Percentiles rank a stretch among this genome's conserved stretches.
Conservation (phyloP, 208 protist species). For the Kentomonas sorsogonicus region DNA sequence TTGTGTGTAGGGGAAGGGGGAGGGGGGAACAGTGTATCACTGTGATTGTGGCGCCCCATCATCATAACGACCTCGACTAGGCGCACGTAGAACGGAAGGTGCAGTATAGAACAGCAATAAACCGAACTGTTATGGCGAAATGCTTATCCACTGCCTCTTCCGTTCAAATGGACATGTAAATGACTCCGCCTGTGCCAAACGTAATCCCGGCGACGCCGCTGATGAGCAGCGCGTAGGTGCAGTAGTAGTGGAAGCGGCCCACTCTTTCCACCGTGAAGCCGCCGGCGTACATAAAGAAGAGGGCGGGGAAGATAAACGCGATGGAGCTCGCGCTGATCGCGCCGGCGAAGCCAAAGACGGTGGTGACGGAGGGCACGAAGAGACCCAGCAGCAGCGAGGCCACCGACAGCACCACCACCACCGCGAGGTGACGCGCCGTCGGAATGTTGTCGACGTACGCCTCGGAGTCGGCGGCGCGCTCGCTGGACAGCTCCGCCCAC, state of each 20-base stretch:
- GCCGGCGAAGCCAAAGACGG: slow-evolving; percentile 66
- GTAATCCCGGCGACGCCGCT: slow-evolving; percentile 39
- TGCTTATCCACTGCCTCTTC: neutral
- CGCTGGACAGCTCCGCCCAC: too few species aligned
- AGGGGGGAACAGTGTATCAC: neutral
- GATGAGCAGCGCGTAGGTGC: slow-evolving; percentile 33
- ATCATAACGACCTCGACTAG: neutral
- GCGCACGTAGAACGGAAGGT: too few species aligned
- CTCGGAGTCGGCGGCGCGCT: too few species aligned
- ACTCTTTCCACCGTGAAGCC: slow-evolving; percentile 31
- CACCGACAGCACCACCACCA: slow-evolving; percentile 30
- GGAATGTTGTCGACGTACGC: slow-evolving; percentile 32
- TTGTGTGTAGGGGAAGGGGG: neutral
- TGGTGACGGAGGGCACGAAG: slow-evolving; percentile 65
- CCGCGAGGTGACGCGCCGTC: slow-evolving; percentile 24
- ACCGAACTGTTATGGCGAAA: neutral
- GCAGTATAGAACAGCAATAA: slow-evolving; percentile 12
- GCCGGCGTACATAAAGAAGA: slow-evolving; percentile 70
- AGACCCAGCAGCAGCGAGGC: slow-evolving; percentile 52
- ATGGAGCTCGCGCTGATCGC: slow-evolving; percentile 52
- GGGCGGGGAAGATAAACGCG: slow-evolving; percentile 61
- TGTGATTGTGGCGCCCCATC: neutral
- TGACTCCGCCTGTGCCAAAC: slow-evolving; percentile 54
- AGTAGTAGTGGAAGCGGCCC: slow-evolving; percentile 30
- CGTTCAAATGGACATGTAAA: slow-evolving; percentile 38